These are phyloP conservation scores for Puccinia polysora DNA, from an alignment of 1,284 basidiomycete genomes.

Conservation along the genomic window DNA sequence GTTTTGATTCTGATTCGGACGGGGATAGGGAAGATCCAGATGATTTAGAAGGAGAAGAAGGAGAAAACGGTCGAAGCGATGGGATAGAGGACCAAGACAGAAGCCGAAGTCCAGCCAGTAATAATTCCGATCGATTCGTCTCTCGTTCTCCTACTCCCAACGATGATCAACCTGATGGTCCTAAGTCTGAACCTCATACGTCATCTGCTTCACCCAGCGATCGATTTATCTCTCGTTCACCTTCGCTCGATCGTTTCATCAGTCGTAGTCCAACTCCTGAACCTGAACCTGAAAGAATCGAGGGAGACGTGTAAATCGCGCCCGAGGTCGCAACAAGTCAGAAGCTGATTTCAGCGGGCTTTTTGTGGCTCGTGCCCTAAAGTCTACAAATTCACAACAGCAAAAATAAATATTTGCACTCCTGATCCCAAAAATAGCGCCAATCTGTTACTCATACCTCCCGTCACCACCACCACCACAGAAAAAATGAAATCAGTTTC, in stretches of 20 bases:
- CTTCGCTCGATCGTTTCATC: conserved; percentile 45
- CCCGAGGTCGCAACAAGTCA: no score
- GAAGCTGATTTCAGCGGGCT: no score
- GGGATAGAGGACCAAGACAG: conserved; percentile 6
- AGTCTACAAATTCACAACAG: no score
- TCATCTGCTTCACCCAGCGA: conserved; percentile 25
- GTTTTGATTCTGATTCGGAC: conserved; percentile 44
- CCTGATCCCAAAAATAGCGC: no score
- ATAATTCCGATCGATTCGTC: conserved; percentile 34
- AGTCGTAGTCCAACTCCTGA: conserved; percentile 44
- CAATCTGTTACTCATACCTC: no score
- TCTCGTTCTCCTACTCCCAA: conserved; percentile 28
- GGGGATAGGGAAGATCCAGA: conserved; percentile 40
- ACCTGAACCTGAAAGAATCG: conserved; percentile 34
- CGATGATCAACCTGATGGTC: background rate
- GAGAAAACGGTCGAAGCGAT: conserved; percentile 16
- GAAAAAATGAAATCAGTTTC: no score
- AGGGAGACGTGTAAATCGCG: conserved; percentile 28
- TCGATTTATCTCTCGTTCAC: conserved; percentile 47
- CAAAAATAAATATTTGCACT: no score
- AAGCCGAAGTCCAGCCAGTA: conserved; percentile 30
- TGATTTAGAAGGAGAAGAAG: conserved; percentile 44
- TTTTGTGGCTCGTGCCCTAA: no score
- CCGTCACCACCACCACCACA: no score
- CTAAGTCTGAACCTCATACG: background rate